These are phyloP conservation scores for Aspergillus jensenii DNA, from an alignment of 2,329 filamentous ascomycete genomes.

Conservation along the genomic window DNA sequence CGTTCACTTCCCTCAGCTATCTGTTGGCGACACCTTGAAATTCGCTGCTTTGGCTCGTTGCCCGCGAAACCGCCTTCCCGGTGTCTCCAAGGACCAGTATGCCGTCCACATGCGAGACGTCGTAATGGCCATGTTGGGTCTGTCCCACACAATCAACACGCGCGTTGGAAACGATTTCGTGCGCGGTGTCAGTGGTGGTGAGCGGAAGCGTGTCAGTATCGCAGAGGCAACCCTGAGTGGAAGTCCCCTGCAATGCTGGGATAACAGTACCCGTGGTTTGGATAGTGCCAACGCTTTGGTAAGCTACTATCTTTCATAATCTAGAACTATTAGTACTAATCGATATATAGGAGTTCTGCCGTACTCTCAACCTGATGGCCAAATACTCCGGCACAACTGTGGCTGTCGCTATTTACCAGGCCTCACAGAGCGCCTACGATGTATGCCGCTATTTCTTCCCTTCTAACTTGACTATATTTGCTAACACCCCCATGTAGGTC, in stretches of 20 bases:
- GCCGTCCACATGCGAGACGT: conserved; percentile 46
- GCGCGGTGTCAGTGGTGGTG: conserved; percentile 62
- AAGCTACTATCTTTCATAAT: background rate
- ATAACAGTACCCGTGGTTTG: conserved; percentile 52
- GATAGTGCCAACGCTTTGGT: conserved; percentile 55
- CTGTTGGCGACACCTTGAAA: conserved; percentile 74
- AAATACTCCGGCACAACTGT: conserved; percentile 51
- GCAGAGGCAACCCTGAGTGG: conserved; percentile 54
- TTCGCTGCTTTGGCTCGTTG: conserved; percentile 69
- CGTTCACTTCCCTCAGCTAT: conserved; percentile 76
- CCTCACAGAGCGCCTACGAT: conserved; percentile 50
- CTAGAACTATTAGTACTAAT: background rate
- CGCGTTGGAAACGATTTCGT: conserved; percentile 57
- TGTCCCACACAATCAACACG: conserved; percentile 53
- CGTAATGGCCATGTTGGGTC: conserved; percentile 46
- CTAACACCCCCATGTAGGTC: conserved; percentile 40
- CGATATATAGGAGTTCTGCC: conserved; percentile 48
- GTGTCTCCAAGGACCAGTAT: conserved; percentile 44
- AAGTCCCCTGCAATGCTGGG: conserved; percentile 50
- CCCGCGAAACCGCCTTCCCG: conserved; percentile 43
- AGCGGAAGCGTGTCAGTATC: conserved; percentile 62
- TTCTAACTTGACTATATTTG: background rate
- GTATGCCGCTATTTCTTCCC: conserved; percentile 25
- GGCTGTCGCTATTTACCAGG: conserved; percentile 59
- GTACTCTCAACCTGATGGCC: conserved; percentile 51